Evolutionary conservation across 1,139 yeast genomes (phyloP).

Genomic region (Debaryomycetaceae sp.): DNA sequence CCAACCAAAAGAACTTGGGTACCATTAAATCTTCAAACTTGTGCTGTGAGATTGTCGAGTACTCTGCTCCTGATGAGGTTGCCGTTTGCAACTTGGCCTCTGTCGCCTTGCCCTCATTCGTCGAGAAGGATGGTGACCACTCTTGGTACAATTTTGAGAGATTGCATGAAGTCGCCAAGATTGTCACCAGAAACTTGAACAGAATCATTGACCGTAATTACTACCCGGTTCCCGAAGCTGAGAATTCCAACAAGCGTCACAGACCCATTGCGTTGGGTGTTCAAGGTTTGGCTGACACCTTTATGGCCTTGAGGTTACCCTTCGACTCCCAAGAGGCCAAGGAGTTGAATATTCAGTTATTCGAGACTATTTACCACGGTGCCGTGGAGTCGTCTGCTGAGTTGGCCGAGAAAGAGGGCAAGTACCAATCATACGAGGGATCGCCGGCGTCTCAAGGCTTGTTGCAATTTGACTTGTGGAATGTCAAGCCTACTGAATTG

Average conservation of each 20-base stretch:
- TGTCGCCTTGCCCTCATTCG: constrained; percentile 73
- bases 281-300: constrained; percentile 59
- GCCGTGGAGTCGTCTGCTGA: constrained; percentile 55
- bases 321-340: constrained; percentile 56
- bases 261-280: constrained; percentile 64
- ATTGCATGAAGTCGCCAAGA: constrained; percentile 51
- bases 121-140: constrained; percentile 35
- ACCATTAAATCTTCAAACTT: constrained; percentile 82
- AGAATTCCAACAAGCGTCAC: constrained; percentile 48
- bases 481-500: constrained; percentile 51
- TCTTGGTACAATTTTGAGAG: constrained; percentile 50
- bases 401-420: constrained; percentile 45
- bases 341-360: constrained; percentile 52
- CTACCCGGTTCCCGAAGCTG: constrained; percentile 55
- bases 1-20: constrained; percentile 85
- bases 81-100: constrained; percentile 92
- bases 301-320: constrained; percentile 52
- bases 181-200: constrained; percentile 52
- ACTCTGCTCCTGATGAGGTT: constrained; percentile 81
- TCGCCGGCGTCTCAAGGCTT: constrained; percentile 58
- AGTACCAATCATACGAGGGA: constrained; percentile 47
- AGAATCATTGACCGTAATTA: constrained; percentile 52
- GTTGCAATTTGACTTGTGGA: constrained; percentile 57
- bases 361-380: constrained; percentile 59
- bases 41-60: constrained; percentile 89